Evolutionary conservation across 2,329 filamentous ascomycete species (phyloP).

Genomic region (Paraphaeosphaeria sporulosa): DNA sequence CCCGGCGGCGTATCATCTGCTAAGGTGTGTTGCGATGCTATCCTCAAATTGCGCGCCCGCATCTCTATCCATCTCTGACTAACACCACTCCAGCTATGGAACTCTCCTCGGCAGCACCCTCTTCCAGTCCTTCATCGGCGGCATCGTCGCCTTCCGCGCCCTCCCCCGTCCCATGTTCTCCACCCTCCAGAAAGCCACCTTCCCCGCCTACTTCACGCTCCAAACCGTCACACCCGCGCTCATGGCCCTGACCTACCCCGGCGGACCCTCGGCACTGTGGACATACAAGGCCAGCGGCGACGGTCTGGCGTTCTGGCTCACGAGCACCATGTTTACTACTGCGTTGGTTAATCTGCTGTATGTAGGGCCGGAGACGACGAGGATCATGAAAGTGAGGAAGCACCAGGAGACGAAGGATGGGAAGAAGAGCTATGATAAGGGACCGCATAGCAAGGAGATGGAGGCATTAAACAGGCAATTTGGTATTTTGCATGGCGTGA

Average conservation of each 20-base stretch:
- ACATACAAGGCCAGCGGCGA: conserved; percentile 22
- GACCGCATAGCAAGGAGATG: conserved; percentile 88
- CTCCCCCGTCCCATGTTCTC: conserved; percentile 84
- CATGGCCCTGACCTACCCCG: conserved; percentile 80
- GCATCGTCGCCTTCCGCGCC: conserved; percentile 77
- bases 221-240: conserved; percentile 78
- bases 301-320: conserved; percentile 57
- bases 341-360: conserved; percentile 74
- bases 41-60: background rate
- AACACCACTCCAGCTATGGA: conserved; percentile 70
- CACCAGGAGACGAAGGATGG: conserved; percentile 88
- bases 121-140: conserved; percentile 82
- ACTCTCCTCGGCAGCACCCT: conserved; percentile 85
- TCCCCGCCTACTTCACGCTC: conserved; percentile 87
- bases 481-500: conserved; percentile 79
- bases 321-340: conserved; percentile 73
- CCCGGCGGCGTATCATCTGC: conserved; percentile 76
- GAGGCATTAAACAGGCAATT: conserved; percentile 63
- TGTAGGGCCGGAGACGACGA: conserved; percentile 77
- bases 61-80: background rate
- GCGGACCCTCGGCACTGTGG: conserved; percentile 22
- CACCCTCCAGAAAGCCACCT: conserved; percentile 76
- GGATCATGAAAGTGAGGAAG: conserved; percentile 77
- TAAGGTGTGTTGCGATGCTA: conserved; percentile 61
- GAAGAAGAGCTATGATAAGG: conserved; percentile 82